Percentiles rank a stretch among this genome's conserved stretches.
Conservation (phyloP, 352 stramenopile genomes). For the Phytophthora chlamydospora region DNA sequence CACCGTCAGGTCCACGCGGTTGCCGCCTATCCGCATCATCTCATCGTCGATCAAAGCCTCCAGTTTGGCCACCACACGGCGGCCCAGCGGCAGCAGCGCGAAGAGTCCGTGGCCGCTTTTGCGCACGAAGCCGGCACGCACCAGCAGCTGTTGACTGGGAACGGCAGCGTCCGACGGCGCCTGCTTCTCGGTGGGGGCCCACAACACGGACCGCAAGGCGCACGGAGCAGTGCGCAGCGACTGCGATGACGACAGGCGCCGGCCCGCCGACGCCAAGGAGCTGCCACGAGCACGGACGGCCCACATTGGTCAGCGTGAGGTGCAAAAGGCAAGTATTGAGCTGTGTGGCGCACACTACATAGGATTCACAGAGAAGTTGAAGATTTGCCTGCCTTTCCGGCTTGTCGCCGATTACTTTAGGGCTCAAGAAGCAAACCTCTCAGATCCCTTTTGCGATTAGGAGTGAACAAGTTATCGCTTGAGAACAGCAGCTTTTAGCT, state of each 20-base stretch:
- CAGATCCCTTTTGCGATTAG: neutral
- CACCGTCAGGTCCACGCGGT: constrained; percentile 84
- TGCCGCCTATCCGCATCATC: constrained; percentile 79
- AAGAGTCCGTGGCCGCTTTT: constrained; percentile 86
- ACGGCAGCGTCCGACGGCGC: constrained; percentile 80
- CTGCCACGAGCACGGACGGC: constrained; percentile 14
- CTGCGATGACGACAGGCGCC: constrained; percentile 26
- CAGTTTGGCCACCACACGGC: constrained; percentile 77
- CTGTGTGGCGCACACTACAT: constrained; percentile 23
- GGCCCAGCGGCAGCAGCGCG: constrained; percentile 77
- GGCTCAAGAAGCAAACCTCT: neutral
- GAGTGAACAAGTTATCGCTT: neutral
- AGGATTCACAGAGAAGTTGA: too few species aligned
- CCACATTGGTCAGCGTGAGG: constrained; percentile 31
- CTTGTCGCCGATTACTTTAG: too few species aligned
- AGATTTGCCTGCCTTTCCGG: too few species aligned
- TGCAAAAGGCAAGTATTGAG: constrained; percentile 1
- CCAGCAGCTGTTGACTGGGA: constrained; percentile 84
- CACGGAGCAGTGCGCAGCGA: constrained; percentile 14
- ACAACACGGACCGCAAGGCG: constrained; percentile 59
- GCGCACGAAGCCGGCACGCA: constrained; percentile 87
- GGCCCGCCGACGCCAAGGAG: constrained; percentile 6
- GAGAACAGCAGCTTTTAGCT: constrained; percentile 1
- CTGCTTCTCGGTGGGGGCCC: constrained; percentile 80
- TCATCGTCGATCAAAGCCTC: constrained; percentile 84